Evolutionary conservation across 2,329 filamentous ascomycete genomes (phyloP).

Genomic region (Apiospora marii): DNA sequence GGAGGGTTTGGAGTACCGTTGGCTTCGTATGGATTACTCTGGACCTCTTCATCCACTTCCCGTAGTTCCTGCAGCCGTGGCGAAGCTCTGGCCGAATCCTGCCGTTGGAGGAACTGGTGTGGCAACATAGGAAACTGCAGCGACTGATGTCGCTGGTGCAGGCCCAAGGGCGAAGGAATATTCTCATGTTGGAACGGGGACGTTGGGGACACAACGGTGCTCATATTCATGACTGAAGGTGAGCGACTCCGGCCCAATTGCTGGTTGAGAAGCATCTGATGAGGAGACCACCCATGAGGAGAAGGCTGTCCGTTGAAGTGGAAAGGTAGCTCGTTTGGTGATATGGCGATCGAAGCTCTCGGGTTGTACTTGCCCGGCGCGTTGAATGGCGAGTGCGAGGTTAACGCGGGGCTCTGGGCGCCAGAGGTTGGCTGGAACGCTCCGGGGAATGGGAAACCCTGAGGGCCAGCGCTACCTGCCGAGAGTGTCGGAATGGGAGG

Average conservation of each 20-base stretch:
- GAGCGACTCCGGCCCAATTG: constrained; percentile 66
- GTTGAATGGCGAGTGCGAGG: constrained; percentile 76
- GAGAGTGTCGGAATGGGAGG: constrained; percentile 84
- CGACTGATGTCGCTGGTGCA: constrained; percentile 63
- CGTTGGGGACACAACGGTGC: constrained; percentile 67
- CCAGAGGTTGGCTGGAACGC: constrained; percentile 68
- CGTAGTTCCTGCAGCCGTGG: constrained; percentile 74
- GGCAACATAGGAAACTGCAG: constrained; percentile 65
- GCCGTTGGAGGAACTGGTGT: constrained; percentile 63
- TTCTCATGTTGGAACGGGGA: constrained; percentile 68
- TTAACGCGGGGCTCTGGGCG: constrained; percentile 68
- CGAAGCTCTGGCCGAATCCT: constrained; percentile 63
- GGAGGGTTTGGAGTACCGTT: constrained; percentile 55
- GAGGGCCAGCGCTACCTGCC: constrained; percentile 70
- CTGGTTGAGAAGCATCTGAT: constrained; percentile 59
- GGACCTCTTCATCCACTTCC: constrained; percentile 74
- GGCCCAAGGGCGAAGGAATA: constrained; percentile 50
- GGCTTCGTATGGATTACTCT: constrained; percentile 44
- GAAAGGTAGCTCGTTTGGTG: constrained; percentile 68
- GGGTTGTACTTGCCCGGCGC: constrained; percentile 69
- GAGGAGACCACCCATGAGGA: constrained; percentile 63
- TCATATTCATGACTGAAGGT: constrained; percentile 65
- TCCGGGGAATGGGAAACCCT: constrained; percentile 63
- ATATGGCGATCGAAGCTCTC: constrained; percentile 75
- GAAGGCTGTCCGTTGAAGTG: constrained; percentile 71